Evolutionary conservation across 768 basidiomycete genomes (phyloP).

Genomic region (Tricholoma saponaceum): DNA sequence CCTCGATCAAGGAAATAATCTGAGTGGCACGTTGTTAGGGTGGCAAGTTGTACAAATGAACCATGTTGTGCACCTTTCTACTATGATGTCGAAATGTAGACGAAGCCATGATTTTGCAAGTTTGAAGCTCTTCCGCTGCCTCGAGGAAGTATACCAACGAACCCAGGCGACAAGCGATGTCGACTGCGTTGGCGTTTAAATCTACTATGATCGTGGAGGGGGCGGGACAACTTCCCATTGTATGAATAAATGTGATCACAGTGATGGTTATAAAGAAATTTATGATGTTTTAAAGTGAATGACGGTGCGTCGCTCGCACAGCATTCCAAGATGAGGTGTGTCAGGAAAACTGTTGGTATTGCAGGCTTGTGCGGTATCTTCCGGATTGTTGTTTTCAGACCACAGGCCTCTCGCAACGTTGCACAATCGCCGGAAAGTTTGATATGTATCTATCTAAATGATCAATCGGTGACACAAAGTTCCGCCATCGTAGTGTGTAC

Average conservation of each 20-base stretch:
- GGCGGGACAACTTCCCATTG: conserved; percentile 8
- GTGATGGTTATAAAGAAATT: conserved; percentile 8
- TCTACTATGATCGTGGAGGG: conserved; percentile 12
- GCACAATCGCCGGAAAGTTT: neutral
- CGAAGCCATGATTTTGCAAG: conserved; percentile 16
- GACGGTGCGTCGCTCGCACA: conserved; percentile 10
- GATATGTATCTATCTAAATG: conserved; percentile 2
- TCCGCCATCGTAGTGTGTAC: neutral
- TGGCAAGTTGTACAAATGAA: neutral
- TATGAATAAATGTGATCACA: conserved; percentile 3
- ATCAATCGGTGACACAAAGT: neutral
- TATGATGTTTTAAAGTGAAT: conserved; percentile 8
- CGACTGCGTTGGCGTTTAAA: conserved; percentile 22
- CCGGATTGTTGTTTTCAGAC: conserved; percentile 28
- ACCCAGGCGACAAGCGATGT: conserved; percentile 24
- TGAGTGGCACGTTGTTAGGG: conserved; percentile 19
- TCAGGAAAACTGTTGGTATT: conserved; percentile 10
- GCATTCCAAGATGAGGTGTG: conserved; percentile 12
- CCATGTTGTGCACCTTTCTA: conserved; percentile 26
- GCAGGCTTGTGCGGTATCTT: conserved; percentile 24
- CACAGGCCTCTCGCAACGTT: conserved; percentile 6
- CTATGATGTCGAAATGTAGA: conserved; percentile 24
- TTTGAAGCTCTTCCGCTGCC: conserved; percentile 24
- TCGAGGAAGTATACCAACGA: conserved; percentile 27
- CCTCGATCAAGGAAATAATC: conserved; percentile 51